These are phyloP conservation scores for Aspergillus kassunensis DNA, from an alignment of 495 filamentous ascomycete genomes.

Conservation along the genomic window DNA sequence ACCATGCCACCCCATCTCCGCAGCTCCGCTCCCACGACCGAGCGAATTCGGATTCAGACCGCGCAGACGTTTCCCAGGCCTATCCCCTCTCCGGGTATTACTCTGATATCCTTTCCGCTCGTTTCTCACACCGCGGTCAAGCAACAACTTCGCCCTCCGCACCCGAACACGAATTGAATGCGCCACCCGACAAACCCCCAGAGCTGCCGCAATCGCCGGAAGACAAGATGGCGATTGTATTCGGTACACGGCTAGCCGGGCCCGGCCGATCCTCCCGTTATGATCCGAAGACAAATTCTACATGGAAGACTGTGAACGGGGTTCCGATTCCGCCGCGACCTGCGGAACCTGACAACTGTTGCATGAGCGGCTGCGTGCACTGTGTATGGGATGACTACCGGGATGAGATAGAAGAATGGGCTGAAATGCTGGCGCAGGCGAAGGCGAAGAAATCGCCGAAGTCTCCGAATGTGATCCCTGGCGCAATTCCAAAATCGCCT, in stretches of 20 bases:
- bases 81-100: constrained; percentile 44
- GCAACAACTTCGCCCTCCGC: constrained; percentile 22
- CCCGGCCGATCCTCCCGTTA: constrained; percentile 61
- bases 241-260: constrained; percentile 71
- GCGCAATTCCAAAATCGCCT: constrained; percentile 32
- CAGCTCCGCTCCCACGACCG: constrained; percentile 14
- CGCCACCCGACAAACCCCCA: constrained; percentile 19
- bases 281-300: constrained; percentile 43
- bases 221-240: constrained; percentile 64
- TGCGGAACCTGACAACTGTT: constrained; percentile 94
- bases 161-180: constrained; percentile 17
- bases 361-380: constrained; percentile 97
- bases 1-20: constrained; percentile 24
- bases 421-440: constrained; percentile 53
- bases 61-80: constrained; percentile 23
- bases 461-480: constrained; percentile 25
- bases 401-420: constrained; percentile 90
- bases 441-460: constrained; percentile 31
- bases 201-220: constrained; percentile 34
- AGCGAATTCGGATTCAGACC: constrained; percentile 9
- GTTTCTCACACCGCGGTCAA: constrained; percentile 24
- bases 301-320: constrained; percentile 64
- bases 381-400: constrained; percentile 93
- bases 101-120: constrained; percentile 30
- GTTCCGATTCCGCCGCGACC: constrained; percentile 78